Evolutionary conservation across 2,329 filamentous ascomycete species (phyloP).

Genomic region (Stenocarpella maydis): DNA sequence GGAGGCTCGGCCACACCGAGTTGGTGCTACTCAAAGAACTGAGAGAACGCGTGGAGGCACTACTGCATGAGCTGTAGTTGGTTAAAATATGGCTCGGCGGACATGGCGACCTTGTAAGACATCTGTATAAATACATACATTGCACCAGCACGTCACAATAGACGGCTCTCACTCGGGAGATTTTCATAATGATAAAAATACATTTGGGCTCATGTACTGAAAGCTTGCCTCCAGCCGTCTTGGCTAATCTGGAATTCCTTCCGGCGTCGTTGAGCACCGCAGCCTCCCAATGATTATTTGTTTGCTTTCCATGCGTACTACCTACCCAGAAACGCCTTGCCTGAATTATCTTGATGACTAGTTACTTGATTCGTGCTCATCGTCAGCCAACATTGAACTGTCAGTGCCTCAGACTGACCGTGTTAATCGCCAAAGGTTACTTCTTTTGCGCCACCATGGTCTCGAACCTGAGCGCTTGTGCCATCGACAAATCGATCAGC

Average conservation of each 20-base stretch:
- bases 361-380: too few species aligned
- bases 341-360: too few species aligned
- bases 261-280: not conserved
- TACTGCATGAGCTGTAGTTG: slow-evolving; percentile 61
- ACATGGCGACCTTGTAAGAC: not conserved
- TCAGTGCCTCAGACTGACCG: too few species aligned
- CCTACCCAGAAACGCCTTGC: too few species aligned
- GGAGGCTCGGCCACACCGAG: slow-evolving; percentile 69
- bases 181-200: not conserved
- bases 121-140: not conserved
- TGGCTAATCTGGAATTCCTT: too few species aligned
- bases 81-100: not conserved
- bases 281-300: too few species aligned
- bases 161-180: not conserved
- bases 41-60: slow-evolving; percentile 52
- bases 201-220: not conserved
- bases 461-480: too few species aligned
- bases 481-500: too few species aligned
- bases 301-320: too few species aligned
- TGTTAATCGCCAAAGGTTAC: too few species aligned
- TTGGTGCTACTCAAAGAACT: slow-evolving; percentile 62
- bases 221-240: not conserved
- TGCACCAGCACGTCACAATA: not conserved
- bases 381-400: too few species aligned
- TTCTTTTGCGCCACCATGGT: too few species aligned